Percentiles rank a stretch among this genome's conserved stretches.
phyloP scores from a whole-genome alignment of 2,329 filamentous ascomycete species.

The Allantophomopsis cytisporea region DNA sequence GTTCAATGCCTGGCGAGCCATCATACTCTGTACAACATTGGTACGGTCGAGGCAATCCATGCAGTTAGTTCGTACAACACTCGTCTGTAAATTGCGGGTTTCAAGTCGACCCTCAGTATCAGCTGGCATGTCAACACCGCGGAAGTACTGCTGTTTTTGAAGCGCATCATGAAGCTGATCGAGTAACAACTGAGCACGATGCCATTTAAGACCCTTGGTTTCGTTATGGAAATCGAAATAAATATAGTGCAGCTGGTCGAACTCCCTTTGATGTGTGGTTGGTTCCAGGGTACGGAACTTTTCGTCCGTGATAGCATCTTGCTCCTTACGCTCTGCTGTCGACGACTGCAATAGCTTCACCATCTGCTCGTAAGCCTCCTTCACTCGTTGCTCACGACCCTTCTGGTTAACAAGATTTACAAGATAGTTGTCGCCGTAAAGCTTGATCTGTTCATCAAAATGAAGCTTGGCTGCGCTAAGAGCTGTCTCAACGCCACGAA shows the following conservation, averaged over 20 bases:
- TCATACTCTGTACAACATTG: conserved; percentile 95
- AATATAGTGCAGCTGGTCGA: conserved; percentile 83
- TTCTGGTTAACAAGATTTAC: conserved; percentile 97
- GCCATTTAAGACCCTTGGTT: conserved; percentile 89
- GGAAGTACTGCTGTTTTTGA: conserved; percentile 77
- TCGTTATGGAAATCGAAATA: conserved; percentile 99
- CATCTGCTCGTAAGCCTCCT: conserved; percentile 88
- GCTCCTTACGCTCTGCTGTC: conserved; percentile 50
- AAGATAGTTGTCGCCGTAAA: conserved; percentile 94
- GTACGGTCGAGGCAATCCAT: conserved; percentile 99
- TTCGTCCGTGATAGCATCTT: conserved; percentile 56
- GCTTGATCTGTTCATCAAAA: conserved; percentile 81
- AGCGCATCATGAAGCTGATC: conserved; percentile 70
- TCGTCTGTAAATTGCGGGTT: conserved; percentile 67
- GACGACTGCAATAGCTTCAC: conserved; percentile 62
- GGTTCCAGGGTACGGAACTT: conserved; percentile 72
- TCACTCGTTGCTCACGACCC: conserved; percentile 78
- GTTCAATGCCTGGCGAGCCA: conserved; percentile 78
- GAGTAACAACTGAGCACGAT: conserved; percentile 77
- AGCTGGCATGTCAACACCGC: conserved; percentile 73
- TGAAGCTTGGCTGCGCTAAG: conserved; percentile 69
- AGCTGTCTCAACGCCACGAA: conserved; percentile 73
- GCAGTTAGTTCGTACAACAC: conserved; percentile 92
- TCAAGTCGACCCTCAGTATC: conserved; percentile 60
- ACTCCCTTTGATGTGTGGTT: conserved; percentile 39